Base-by-base conservation (phyloP, 2,329 filamentous ascomycete species). In the Alternaria hordeiaustralica region DNA sequence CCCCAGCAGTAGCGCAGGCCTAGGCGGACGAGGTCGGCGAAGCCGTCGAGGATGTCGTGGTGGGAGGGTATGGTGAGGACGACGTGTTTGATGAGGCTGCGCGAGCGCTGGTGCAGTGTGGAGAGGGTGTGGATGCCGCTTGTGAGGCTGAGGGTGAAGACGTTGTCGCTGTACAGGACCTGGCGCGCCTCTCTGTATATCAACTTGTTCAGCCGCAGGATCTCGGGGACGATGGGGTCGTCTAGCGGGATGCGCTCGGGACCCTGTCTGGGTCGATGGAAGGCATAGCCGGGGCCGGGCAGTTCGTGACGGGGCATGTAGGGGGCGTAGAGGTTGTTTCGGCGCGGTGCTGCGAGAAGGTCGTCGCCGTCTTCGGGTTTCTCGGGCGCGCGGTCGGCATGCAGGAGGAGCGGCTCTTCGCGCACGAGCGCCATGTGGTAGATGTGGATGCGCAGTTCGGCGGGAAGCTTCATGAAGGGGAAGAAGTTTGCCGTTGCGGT, bases 1-100 rank as follows among this genome's bases (percentile, higher is more conserved):
- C 82, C 81, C 75, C 81, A 83, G 71, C 82, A 84, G 65, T 84
- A 84, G 6, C 82, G 75, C 55, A 84, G 57, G 4, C 78, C 79
- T 0, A 84, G 70, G n/a, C 82, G 79, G 9, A 84, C 81, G 30
- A 82, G 74, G 64, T 84, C 82, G 23, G 81, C 77, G 68, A 84
- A 84, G 26, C 79, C 79, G 60, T 83, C 82, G 58, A 83, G 76
- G 60, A 84, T 83, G 54, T 84, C 82, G 71, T 82, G 80, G 65
- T 83, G 82, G 7, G 76, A 79, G 41, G 81, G 81, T 23, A 84
- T 83, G n/a, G 79, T 80, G 23, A 84, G 68, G 45, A 78, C 71
- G 64, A 84, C 74, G 62, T 80, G 76, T 57, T 82, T 83, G 63
- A 84, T 83, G 46, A 82, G 77, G 54, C 76, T 78, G 41, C 82